phyloP scores from a whole-genome alignment of 768 basidiomycete genomes.

The Rhizopogon vesiculosus region DNA sequence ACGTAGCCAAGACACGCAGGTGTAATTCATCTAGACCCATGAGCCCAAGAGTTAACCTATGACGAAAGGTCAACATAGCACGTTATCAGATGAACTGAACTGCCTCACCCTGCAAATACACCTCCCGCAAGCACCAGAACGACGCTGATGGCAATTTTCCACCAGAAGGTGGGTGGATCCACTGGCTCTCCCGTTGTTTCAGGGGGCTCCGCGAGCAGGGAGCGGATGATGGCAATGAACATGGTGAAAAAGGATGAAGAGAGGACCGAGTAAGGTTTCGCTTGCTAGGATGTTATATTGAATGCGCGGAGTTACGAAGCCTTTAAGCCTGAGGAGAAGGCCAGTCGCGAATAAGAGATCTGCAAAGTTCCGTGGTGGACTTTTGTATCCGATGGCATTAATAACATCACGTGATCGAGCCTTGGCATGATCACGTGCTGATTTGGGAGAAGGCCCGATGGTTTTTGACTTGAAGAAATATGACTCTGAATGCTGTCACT shows the following conservation, averaged over 20 bases:
- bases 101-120: conserved; percentile 82
- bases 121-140: conserved; percentile 80
- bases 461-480: neutral
- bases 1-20: conserved; percentile 76
- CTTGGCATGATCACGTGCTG: neutral
- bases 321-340: neutral
- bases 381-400: too few relatives aligned
- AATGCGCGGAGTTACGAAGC: neutral
- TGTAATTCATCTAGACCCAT: conserved; percentile 95
- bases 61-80: neutral
- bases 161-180: conserved; percentile 68
- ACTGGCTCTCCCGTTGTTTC: conserved; percentile 19
- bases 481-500: neutral
- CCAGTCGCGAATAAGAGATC: neutral
- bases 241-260: conserved; percentile 7
- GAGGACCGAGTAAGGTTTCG: neutral
- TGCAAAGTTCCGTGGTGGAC: too few relatives aligned
- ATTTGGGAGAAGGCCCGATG: neutral
- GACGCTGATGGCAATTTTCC: conserved; percentile 62
- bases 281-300: neutral
- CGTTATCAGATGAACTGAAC: neutral
- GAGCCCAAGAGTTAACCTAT: conserved; percentile 81
- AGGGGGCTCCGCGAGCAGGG: conserved; percentile 1
- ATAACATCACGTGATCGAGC: too few relatives aligned
- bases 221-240: conserved; percentile 6